Evolutionary conservation across 2,329 filamentous ascomycete genomes (phyloP).

Genomic region (Diatrype stigma): DNA sequence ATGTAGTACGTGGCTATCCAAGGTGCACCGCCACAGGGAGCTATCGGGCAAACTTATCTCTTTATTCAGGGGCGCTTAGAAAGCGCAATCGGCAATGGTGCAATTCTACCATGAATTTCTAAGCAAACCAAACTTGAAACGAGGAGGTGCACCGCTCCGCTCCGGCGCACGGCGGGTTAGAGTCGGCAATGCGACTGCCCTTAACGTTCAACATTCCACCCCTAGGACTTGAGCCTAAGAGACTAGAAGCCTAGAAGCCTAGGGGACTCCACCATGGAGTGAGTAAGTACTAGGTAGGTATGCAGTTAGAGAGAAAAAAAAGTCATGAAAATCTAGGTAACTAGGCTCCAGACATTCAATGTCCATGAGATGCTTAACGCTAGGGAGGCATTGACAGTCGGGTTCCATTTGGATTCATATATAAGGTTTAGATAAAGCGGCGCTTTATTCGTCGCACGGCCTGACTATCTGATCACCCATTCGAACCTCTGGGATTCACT

Average conservation of each 20-base stretch:
- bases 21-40: background rate
- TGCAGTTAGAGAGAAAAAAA: too few species aligned
- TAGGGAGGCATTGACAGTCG: too few species aligned
- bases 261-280: background rate
- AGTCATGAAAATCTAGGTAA: too few species aligned
- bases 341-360: too few species aligned
- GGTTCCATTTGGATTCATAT: too few species aligned
- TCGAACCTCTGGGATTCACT: too few species aligned
- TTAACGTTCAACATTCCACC: background rate
- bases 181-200: background rate
- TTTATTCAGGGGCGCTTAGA: background rate
- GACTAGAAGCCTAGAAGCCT: too few species aligned
- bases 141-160: background rate
- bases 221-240: background rate
- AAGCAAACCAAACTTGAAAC: background rate
- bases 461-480: too few species aligned
- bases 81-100: background rate
- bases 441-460: too few species aligned
- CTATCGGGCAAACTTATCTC: too few species aligned
- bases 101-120: background rate
- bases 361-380: too few species aligned
- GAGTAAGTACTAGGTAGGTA: background rate
- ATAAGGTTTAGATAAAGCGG: too few species aligned
- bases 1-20: background rate
- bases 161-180: background rate